A percentile compares a stretch with the other conserved stretches of the same genome.
These are phyloP conservation scores for Mycosphaerella sp. DNA, from an alignment of 2,329 filamentous ascomycete genomes.

Conservation along the genomic window DNA sequence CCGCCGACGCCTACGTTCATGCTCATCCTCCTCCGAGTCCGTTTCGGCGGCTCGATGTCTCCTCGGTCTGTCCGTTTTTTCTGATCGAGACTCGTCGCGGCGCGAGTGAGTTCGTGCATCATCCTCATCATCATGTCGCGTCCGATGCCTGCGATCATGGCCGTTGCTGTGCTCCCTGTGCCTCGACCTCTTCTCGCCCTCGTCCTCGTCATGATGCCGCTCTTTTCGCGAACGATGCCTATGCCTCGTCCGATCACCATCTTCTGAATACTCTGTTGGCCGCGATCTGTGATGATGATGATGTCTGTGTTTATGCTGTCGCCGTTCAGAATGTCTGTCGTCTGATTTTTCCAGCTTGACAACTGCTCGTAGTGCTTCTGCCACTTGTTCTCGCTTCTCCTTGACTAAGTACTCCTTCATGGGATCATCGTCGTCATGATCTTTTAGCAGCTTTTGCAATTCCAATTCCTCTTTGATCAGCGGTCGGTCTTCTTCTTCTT, in stretches of 20 bases:
- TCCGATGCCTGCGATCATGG: not conserved
- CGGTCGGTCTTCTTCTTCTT: constrained; percentile 47
- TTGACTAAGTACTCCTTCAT: constrained; percentile 91
- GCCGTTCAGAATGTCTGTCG: constrained; percentile 26
- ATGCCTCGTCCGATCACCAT: not conserved
- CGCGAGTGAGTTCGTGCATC: not conserved
- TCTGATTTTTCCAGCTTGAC: constrained; percentile 40
- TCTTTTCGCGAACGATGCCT: not conserved
- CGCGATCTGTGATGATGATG: constrained; percentile 31
- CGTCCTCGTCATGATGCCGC: not conserved
- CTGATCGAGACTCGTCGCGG: not conserved
- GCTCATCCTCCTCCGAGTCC: not conserved
- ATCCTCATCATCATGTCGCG: not conserved
- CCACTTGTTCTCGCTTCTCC: constrained; percentile 85
- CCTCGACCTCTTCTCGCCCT: not conserved
- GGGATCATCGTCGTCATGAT: constrained; percentile 84
- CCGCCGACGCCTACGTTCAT: not conserved
- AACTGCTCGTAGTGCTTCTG: constrained; percentile 56
- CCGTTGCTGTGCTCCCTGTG: not conserved
- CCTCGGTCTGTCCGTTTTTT: not conserved
- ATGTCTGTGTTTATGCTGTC: constrained; percentile 39
- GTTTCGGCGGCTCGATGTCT: not conserved
- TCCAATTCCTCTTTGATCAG: constrained; percentile 77
- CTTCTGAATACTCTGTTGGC: not conserved
- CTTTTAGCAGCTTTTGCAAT: constrained; percentile 63